Base-by-base conservation (phyloP, 129 eudicot species). In the carrot (Daucus carota) region DNA sequence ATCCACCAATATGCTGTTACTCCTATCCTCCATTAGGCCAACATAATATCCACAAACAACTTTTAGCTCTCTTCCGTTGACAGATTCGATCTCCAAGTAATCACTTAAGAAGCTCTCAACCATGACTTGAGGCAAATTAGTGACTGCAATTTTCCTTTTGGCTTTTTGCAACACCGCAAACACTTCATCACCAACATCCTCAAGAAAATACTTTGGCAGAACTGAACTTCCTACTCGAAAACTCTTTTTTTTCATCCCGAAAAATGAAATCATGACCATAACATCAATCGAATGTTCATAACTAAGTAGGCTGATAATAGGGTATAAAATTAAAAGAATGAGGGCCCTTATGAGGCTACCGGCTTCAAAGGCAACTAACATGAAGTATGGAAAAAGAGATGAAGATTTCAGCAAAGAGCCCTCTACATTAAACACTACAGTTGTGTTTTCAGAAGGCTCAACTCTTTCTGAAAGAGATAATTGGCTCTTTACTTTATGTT, bases 71-170 rank as follows among this genome's bases (percentile, higher is more conserved):
- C 85, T 90, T 46, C 93, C 97, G 70, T 83, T 34, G 34, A 90
- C 96, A 80, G 38, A 31, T 50, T 92, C 96, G 70, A 87, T 72
- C 75, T 84, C 86, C 78, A 92, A 73, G 80, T 88, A 90, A 70
- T 92, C 96, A 74, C 63, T 92, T 80, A 92, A 86, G 73, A 92
- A 92, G 67, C 93, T 68, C 40, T 92, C 96, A 38, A 92, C 88
- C 97, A 89, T 89, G 0, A 90, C 90, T 42, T 70, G 84, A 78
- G 96, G 97, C 87, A 90, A 48, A 76, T 82, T 80, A 73, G 82
- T 90, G 1, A 90, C 88, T 50, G 87, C 96, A 48, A 90, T 79
- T 57, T 59, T 85, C 75, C 40, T 88, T 79, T 74, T 79, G 20
- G 86, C 85, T 59, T 76, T 86, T 12, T 54, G 86, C 78, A 90